A percentile compares a stretch with the other conserved stretches of the same genome.
These are phyloP conservation scores for Phyllosticta ampelicida DNA, from an alignment of 2,329 filamentous ascomycete species.

Conservation along the genomic window DNA sequence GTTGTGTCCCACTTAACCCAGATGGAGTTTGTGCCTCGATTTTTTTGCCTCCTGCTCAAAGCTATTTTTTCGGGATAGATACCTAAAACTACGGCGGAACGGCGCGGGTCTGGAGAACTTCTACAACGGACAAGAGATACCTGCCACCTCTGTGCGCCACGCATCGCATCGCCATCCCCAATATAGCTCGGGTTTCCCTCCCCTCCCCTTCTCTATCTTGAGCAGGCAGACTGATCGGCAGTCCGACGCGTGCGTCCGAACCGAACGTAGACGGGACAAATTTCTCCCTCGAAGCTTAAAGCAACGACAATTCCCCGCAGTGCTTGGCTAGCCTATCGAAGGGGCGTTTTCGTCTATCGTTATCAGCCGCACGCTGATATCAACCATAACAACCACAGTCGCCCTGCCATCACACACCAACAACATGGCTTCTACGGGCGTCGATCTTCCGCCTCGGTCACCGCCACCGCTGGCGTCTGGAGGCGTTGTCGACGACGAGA, in stretches of 20 bases:
- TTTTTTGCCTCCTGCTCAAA: conserved; percentile 27
- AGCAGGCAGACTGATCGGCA: neutral
- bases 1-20: conserved; percentile 1
- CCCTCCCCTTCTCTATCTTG: neutral
- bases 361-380: neutral
- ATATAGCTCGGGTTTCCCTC: neutral
- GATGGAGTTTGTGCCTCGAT: conserved; percentile 25
- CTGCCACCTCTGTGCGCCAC: neutral
- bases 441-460: conserved; percentile 16
- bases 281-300: neutral
- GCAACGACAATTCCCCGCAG: neutral
- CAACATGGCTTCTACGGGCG: conserved; percentile 26
- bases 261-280: neutral
- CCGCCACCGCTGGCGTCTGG: conserved; percentile 15
- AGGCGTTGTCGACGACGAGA: conserved; percentile 18
- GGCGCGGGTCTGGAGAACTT: neutral
- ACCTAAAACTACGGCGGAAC: neutral
- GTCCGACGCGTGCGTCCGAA: neutral
- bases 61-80: conserved; percentile 16
- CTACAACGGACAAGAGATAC: neutral
- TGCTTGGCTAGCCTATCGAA: neutral
- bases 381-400: neutral
- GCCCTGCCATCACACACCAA: neutral
- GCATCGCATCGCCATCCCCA: neutral
- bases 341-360: neutral